Base-by-base conservation (phyloP, 345 rosid genomes). In the Dipteronia sinensis region DNA sequence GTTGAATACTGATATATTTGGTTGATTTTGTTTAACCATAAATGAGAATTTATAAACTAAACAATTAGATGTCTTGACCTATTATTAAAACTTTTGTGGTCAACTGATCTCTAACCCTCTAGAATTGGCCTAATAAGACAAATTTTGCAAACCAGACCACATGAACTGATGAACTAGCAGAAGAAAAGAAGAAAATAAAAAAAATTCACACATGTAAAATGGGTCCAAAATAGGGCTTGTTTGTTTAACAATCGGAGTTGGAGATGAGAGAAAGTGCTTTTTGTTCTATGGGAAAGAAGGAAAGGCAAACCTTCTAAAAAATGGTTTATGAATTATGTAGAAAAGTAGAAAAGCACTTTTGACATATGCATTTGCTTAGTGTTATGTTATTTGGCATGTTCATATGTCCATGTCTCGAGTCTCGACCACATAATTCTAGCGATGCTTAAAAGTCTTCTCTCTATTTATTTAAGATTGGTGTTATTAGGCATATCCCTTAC, bases 321-420 rank as follows among this genome's bases (percentile, higher is more conserved):
- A 69, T 19, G 38, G 38, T 31, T 31, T 31, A 31, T 31, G 38
- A 31, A 31, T 31, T 31, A 31, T 31, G 38, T 31, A 31, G 38
- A 4, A 31, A 40, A 56, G 40, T 55, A 34, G 42, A 31, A 64
- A 49, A 44, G 71, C 8, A 29, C n/a, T 51, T 71, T 65, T 22
- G 76, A 46, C 2, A 31, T 31, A 40, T 63, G 23, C 4, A 19
- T 10, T 8, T 7, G 7, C 23, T 46, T 65, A 5, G 47, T 40
- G 17, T 16, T 13, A 1, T 27, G 22, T 22, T 20, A n/a, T 72
- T 77, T 72, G 83, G 77, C 83, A 72, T 56, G 64, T 31, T 34
- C 69, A 76, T 7, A 71, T 42, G 29, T 47, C 49, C 47, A 4
- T 63, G 47, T 15, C 51, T 56, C 61, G 13, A 44, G 47, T 15